A percentile compares a stretch with the other conserved stretches of the same genome.
These are phyloP conservation scores for Leccinum aurantiacum DNA, from an alignment of 768 basidiomycete species.

Conservation along the genomic window DNA sequence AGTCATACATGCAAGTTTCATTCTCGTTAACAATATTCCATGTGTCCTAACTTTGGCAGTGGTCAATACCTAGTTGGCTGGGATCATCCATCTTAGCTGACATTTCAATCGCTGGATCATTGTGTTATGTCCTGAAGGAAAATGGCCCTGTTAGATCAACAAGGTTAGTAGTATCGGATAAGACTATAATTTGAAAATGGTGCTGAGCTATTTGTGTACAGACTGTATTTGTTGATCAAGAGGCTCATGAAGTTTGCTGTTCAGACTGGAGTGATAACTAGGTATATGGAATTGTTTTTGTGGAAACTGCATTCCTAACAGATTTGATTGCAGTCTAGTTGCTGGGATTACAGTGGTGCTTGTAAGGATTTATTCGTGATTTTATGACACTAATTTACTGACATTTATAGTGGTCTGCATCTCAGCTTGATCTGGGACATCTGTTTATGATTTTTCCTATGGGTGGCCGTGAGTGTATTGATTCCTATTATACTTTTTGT, in stretches of 20 bases:
- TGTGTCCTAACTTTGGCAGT: slow-evolving; percentile 11
- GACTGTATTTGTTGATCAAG: slow-evolving; percentile 16
- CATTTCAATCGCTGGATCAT: slow-evolving; percentile 23
- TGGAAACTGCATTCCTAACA: neutral
- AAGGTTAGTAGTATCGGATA: slow-evolving; percentile 13
- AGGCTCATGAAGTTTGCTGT: slow-evolving; percentile 20
- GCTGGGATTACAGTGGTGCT: slow-evolving; percentile 12
- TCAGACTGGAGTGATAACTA: slow-evolving; percentile 30
- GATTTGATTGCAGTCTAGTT: slow-evolving; percentile 12
- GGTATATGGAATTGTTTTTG: slow-evolving; percentile 9
- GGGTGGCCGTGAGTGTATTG: slow-evolving; percentile 22
- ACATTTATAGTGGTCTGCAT: slow-evolving; percentile 19
- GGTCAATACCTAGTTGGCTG: slow-evolving; percentile 22
- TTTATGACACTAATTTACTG: neutral
- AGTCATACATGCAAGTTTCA: slow-evolving; percentile 3
- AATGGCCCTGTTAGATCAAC: slow-evolving; percentile 2
- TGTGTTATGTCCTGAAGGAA: slow-evolving; percentile 17
- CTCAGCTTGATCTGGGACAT: slow-evolving; percentile 20
- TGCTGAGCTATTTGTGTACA: neutral
- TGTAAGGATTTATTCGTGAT: slow-evolving; percentile 15
- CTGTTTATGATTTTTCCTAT: slow-evolving; percentile 26
- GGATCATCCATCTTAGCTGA: slow-evolving; percentile 22
- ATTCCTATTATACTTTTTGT: neutral
- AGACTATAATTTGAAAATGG: neutral
- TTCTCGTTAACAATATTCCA: neutral